Conservation (phyloP, 306 rosid genomes). For the Prunus kanzakura region DNA sequence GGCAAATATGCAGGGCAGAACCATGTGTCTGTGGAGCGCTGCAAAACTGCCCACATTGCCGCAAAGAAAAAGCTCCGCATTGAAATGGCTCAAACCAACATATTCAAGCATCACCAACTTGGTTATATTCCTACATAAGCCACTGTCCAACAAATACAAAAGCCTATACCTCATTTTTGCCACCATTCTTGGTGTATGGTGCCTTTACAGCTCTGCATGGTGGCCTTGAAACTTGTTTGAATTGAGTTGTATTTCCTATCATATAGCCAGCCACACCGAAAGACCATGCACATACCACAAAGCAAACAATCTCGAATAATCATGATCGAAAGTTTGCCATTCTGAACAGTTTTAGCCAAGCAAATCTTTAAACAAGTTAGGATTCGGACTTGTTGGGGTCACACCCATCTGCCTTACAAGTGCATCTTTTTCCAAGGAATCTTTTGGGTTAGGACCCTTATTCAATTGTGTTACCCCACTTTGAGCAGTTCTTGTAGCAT, state of each 20-base stretch:
- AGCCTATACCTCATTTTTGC: neutral
- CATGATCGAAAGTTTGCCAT: neutral
- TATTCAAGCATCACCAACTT: too few species aligned
- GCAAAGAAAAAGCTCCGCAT: too few species aligned
- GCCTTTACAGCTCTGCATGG: constrained; percentile 14
- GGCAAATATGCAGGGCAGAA: too few species aligned
- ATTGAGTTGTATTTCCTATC: neutral
- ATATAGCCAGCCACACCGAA: constrained; percentile 17
- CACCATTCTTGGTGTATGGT: constrained; percentile 25
- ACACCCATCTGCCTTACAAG: constrained; percentile 91
- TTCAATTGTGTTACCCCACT: constrained; percentile 29
- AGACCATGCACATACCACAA: constrained; percentile 2
- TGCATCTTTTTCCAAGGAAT: constrained; percentile 35
- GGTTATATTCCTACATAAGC: too few species aligned
- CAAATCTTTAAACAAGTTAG: constrained; percentile 69
- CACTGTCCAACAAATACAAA: too few species aligned
- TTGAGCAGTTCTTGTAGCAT: constrained; percentile 16
- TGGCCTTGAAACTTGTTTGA: neutral
- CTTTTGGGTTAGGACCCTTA: constrained; percentile 50
- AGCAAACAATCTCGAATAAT: constrained; percentile 2
- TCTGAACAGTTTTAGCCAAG: constrained; percentile 42
- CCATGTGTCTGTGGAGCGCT: too few species aligned
- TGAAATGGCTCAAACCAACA: too few species aligned
- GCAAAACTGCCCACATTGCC: too few species aligned
- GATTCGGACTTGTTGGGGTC: constrained; percentile 70